Base-by-base conservation (phyloP, 108 stramenopile genomes). In the Cyclotella choctawhatcheeana region DNA sequence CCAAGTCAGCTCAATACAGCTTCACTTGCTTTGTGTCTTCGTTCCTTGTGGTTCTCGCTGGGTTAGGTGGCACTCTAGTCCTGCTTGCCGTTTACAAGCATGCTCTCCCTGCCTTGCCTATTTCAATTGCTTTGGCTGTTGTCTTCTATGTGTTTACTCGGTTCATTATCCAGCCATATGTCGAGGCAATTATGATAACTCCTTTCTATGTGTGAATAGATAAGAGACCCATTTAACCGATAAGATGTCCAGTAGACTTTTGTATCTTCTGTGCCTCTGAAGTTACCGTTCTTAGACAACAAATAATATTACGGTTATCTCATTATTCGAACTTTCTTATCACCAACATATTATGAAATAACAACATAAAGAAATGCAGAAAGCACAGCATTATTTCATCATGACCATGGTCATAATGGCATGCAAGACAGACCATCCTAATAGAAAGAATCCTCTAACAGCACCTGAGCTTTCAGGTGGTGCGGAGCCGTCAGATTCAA, bases 101-200 rank as follows among this genome's bases (percentile, higher is more conserved):
- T 71, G 98, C 98, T 17, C 80, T 99, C 40, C 98, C 98, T 8
- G 96, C 96, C 0, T 69, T 97, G 71, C 96, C 96, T 0, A 94
- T 97, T 26, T 82, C 81, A 31, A 95, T 97, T 33, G 89, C 89
- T 56, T 71, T 97, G 27, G 96, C 93, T 17, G 89, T 93, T 30
- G 55, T 82, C 34, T 88, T 95, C 37, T 97, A 90, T 64, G 60
- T 97, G 25, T 25, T 89, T 27, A 87, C 90, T 16, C 75, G 89
- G 40, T 66, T 86, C 21, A 48, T 86, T 33, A 79, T 93, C 3
- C 86, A 91, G 51, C 96, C 96, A 12, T 94, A 85, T 83, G 76
- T 93, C n/a, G 82, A 88, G 27, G 73, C 52, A 10, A 60, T 96
- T 43, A 53, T 90, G 60, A 31, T 58, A n/a, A 71, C 76, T 37